A percentile compares a stretch with the other conserved stretches of the same genome.
Conservation (phyloP, 192 early-diverging fungal genomes). For the Funneliformis mosseae region DNA sequence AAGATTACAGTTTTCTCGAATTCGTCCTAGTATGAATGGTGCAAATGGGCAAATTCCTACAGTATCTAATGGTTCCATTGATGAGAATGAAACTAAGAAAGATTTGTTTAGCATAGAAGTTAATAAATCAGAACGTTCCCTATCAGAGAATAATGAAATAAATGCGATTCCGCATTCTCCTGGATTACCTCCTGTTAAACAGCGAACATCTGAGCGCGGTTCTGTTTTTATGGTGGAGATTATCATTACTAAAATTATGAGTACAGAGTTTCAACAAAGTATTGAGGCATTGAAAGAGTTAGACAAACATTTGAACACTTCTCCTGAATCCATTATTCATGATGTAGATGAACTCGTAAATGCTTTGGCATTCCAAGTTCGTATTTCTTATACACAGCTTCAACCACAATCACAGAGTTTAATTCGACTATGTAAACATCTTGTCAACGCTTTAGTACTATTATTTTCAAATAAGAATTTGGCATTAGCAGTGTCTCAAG, state of each 20-base stretch:
- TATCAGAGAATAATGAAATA: background rate
- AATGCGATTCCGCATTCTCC: background rate
- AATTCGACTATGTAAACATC: slow-evolving; percentile 76
- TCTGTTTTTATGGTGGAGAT: slow-evolving; percentile 64
- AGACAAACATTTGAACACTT: slow-evolving; percentile 61
- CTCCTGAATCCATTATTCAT: slow-evolving; percentile 55
- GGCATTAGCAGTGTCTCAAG: slow-evolving; percentile 63
- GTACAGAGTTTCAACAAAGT: slow-evolving; percentile 60
- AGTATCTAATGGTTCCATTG: background rate
- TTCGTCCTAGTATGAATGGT: background rate
- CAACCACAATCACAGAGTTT: slow-evolving; percentile 54
- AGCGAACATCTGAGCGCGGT: slow-evolving; percentile 33
- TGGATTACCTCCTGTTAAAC: slow-evolving; percentile 33
- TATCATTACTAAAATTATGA: slow-evolving; percentile 70
- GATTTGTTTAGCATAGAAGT: slow-evolving; percentile 20
- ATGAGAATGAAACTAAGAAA: slow-evolving; percentile 18
- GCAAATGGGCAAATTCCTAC: slow-evolving; percentile 27
- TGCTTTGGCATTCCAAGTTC: slow-evolving; percentile 72
- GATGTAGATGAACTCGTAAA: slow-evolving; percentile 69
- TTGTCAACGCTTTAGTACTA: slow-evolving; percentile 74
- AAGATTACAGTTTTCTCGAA: background rate
- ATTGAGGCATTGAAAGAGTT: slow-evolving; percentile 78
- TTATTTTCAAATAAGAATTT: slow-evolving; percentile 74
- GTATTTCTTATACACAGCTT: slow-evolving; percentile 67
- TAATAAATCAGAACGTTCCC: slow-evolving; percentile 10